Evolutionary conservation across 2,329 filamentous ascomycete genomes (phyloP), one percentile per base, ranked within the genome.

Genomic region (Colletotrichum sp.): DNA sequence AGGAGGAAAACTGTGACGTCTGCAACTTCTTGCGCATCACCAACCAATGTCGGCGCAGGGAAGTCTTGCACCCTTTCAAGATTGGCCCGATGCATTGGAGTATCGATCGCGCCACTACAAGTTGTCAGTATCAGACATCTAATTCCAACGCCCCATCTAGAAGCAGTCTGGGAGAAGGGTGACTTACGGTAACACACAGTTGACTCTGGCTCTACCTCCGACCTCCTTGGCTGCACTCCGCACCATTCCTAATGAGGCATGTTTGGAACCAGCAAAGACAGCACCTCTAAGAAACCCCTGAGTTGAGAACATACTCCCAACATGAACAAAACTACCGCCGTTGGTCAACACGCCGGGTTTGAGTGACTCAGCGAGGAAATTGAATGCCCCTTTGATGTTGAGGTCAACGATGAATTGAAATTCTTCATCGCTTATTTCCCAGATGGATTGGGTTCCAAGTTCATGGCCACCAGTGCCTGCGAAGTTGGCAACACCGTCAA

Each of bases 1-100:
- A 75, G 72, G n/a, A 75, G 16, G 6, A 72, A 75, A 2, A 72
- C 18, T 18, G 72, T 71, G n/a, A 75, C 72, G n/a, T 59, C 72
- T 16, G 72, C 70, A 9, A 68, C 57, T 22, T 76, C 70, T 15
- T 68, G 64, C 8, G 74, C 57, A 9, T n/a, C 65, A 3, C 74
- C 65, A 26, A 72, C 74, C n/a, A 59, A 16, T 12, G 57, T 69
- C 15, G 69, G 74, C 3, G 74, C 70, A n/a, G 70, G 70, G 5
- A 73, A 76, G 15, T 76, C 64, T 9, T 24, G 39, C 3, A 69
- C 64, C 12, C 70, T 30, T 34, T 59, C 70, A n/a, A 69, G 59
- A n/a, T 74, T 74, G 13, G 48, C 74, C 12, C 48, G 71, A 12
- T 74, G 74, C 74, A 70, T 74, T 10, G 65, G 71, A 4, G 73